Evolutionary conservation across 108 stramenopile species (phyloP), one percentile per base, ranked within the genome.

Genomic region (Craspedostauros australis): DNA sequence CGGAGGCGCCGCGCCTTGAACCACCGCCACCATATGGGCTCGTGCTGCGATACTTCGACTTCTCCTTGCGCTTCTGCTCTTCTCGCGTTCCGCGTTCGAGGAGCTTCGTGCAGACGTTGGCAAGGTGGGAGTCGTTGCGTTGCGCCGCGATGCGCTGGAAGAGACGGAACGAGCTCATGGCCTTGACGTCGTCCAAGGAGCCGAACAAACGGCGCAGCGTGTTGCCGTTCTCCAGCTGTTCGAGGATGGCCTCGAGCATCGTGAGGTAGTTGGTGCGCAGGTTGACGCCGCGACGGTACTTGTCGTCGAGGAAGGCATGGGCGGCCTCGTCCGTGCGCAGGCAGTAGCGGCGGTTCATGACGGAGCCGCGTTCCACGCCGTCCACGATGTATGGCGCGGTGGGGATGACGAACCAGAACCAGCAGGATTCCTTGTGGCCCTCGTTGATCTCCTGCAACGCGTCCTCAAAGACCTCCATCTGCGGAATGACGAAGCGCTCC

Each of bases 351-450:
- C 37, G 52, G 39, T 54, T 54, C 52, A 54, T 54, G 9, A 6
- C 5, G 5, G 52, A 54, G 22, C 52, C 52, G 14, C 33, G 36
- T 42, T 54, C 52, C 25, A 27, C 25, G 5, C 52, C 52, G 21
- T 42, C 20, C 16, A 54, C 52, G 39, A 54, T 42, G 36, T 39
- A 42, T 5, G 52, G 52, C 11, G 33, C 11, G 12, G 52, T 54
- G 8, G 52, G 52, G 6, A 54, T 11, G 9, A 54, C 14, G 52
- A 38, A 54, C 52, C 52, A 54, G 11, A 36, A 6, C 52, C 52
- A 54, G 15, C 25, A 27, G 6, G 11, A 7, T 22, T 20, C n/a
- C 25, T 54, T 54, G 37, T 54, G 14, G 5, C 52, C 52, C 6
- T 42, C 12, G 6, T 15, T 5, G 33, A 54, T 54, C 25, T 54